Base-by-base conservation (phyloP, 441 rosid species). In the Syzygium syzygioides region DNA sequence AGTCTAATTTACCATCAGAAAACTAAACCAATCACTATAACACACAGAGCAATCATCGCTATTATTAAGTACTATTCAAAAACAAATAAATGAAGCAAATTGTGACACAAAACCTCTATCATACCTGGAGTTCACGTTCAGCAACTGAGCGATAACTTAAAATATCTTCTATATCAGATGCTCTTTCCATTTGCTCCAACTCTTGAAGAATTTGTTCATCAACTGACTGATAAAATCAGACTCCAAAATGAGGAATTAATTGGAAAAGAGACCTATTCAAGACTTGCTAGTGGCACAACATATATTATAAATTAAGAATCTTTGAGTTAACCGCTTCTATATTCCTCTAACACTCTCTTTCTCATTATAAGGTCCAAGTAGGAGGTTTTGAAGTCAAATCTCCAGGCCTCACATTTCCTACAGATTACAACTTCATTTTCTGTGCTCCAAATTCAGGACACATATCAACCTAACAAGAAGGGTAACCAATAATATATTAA, bases 181-280 rank as follows among this genome's bases (percentile, higher is more conserved):
- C 98, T 93, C 94, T 95, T 96, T 98, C 99, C 95, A 98, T 95
- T 94, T 94, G 93, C 93, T 98, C 99, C 95, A 98, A 91, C 88
- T 95, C 97, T 88, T 87, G 90, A 91, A 96, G 92, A 92, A 96
- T 87, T 87, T 93, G 90, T 90, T 95, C 94, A 87, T 94, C 96
- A 89, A 97, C 91, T 85, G 94, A 87, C 99, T 97, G 95, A 90
- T 57, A 90, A 86, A 85, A 76, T 79, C 88, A 89, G 85, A 25
- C 64, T 60, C 60, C 86, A 85, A 86, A 89, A 79, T 41, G n/a
- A 86, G 34, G 57, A 54, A 85, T 68, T 89, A 89, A 85, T 86
- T 54, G 88, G 86, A 76, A 76, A 23, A 76, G 83, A 41, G 53
- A 45, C 26, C 83, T 41, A 23, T 41, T 41, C 23, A 76, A 41